Base-by-base conservation (phyloP, 2,329 filamentous ascomycete species). In the Esteya vermicola region DNA sequence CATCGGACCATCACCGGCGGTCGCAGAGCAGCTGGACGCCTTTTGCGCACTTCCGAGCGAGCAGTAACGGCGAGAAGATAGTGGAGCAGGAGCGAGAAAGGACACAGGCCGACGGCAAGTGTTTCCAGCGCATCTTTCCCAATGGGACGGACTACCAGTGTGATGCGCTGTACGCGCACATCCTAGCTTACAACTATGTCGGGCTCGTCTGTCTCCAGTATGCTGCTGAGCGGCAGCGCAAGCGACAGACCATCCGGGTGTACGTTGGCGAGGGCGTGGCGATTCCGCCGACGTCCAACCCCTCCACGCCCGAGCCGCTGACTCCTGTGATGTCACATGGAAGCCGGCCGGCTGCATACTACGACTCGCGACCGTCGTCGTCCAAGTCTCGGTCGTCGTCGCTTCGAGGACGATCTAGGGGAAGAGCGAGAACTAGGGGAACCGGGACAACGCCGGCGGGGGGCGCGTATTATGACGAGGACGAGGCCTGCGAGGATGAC, bases 101-200 rank as follows among this genome's bases (percentile, higher is more conserved):
- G 38, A 25, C 33, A 39, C 32, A 20, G 20, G 36, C 21, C 16
- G 20, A 25, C 21, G 43, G 42, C 8, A 27, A 40, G 0, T 50
- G 53, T 1, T 58, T 77, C 42, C 62, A 64, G 44, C 64, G 63
- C 40, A 63, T 76, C 38, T 75, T 77, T 50, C 63, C 66, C 1
- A 48, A 54, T 3, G 70, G 64, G 19, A 65, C 67, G 3, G 67
- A 72, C 45, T 67, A 69, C 47, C 62, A 75, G 6, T 74, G 71
- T 49, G 70, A 76, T 38, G 68, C 71, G 0, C 54, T 77, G 6
- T 76, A 75, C 48, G 72, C 72, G 0, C 71, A 77, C 48, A 58
- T 76, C 9, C 54, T 76, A 4, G 71, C 68, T 0, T 75, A 71
- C 53, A 76, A 75, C 53, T 76, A 76, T 55, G 57, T 76, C 38